These are phyloP conservation scores for Trypanosoma grayi DNA, from an alignment of 208 protist genomes.

Conservation along the genomic window DNA sequence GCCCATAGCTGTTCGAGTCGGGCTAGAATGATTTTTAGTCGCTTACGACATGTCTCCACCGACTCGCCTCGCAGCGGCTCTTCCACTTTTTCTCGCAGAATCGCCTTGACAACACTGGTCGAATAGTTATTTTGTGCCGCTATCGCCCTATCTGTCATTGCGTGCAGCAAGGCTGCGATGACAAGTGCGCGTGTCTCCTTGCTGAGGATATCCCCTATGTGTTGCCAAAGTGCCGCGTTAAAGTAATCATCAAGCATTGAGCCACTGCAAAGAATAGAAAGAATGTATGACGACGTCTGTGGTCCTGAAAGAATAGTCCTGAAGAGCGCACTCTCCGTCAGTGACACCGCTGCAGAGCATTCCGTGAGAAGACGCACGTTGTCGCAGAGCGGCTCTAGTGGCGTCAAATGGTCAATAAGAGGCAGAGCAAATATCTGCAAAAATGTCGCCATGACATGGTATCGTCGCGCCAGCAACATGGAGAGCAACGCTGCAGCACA, in stretches of 20 bases:
- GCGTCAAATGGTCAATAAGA: slow-evolving; percentile 26
- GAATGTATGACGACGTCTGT: slow-evolving; percentile 14
- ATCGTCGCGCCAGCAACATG: slow-evolving; percentile 38
- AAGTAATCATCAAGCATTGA: slow-evolving; percentile 22
- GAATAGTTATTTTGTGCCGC: slow-evolving; percentile 69
- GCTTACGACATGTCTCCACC: slow-evolving; percentile 12
- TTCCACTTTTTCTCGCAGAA: slow-evolving; percentile 7
- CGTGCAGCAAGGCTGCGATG: slow-evolving; percentile 32
- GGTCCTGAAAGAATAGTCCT: slow-evolving; percentile 9
- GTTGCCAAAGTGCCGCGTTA: slow-evolving; percentile 15
- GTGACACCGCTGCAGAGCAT: slow-evolving; percentile 21
- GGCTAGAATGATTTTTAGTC: slow-evolving; percentile 20
- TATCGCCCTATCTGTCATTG: slow-evolving; percentile 52
- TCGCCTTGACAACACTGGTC: slow-evolving; percentile 26
- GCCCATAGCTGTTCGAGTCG: slow-evolving; percentile 37
- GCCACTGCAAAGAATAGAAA: slow-evolving; percentile 23
- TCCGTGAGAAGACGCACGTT: slow-evolving; percentile 39
- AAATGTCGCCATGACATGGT: slow-evolving; percentile 45
- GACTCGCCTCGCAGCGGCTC: slow-evolving; percentile 10
- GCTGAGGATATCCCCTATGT: slow-evolving; percentile 11
- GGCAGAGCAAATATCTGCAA: slow-evolving; percentile 52
- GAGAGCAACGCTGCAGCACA: slow-evolving; percentile 42
- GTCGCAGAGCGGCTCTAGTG: slow-evolving; percentile 31
- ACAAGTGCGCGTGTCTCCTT: slow-evolving; percentile 10
- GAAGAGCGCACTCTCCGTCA: slow-evolving; percentile 15